Base-by-base conservation (phyloP, 2,329 filamentous ascomycete species). In the Daldinia sp. region DNA sequence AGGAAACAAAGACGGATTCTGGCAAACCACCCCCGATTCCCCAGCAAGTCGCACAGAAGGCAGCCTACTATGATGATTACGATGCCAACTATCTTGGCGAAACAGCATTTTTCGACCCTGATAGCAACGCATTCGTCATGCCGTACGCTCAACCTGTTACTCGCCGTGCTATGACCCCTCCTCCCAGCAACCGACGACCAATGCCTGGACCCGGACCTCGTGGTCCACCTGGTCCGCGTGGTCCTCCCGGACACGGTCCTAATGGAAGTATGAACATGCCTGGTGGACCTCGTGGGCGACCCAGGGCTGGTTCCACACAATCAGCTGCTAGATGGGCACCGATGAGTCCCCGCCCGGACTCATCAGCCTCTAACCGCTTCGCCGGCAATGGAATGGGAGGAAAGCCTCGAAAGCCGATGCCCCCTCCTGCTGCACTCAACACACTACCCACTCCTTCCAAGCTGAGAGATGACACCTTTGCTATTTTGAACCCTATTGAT, bases 91-190 rank as follows among this genome's bases (percentile, higher is more conserved):
- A 92, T 77, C 84, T 90, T 53, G 88, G 86, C n/a, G 91, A 93
- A 63, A 87, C 88, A 26, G 83, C 87, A 6, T 90, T 88, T 77
- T 92, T 89, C 65, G 90, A 92, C 73, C 88, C 90, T 7, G 86
- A 89, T 10, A 87, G 85, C 37, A 90, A 90, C 74, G 86, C 90
- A 20, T 95, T 94, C 75, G 88, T 94, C 65, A 90, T 91, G 86
- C 89, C 94, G 2, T 98, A 92, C 74, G 92, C 94, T 10, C 89
- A 98, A 79, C 93, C 93, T 10, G 88, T 97, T 15, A 90, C 89
- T 70, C 92, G 95, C 74, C 92, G 95, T 76, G 95, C 95, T 59
- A 98, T 98, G 95, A 98, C 95, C 20, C 95, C 95, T 59, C 95
- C 95, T 18, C 94, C 95, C 1, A 83, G 63, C 50, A 74, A 72